A percentile compares a stretch with the other conserved stretches of the same genome.
Conservation (phyloP, 805 yeast genomes). For the Kodamaea sagamina region DNA sequence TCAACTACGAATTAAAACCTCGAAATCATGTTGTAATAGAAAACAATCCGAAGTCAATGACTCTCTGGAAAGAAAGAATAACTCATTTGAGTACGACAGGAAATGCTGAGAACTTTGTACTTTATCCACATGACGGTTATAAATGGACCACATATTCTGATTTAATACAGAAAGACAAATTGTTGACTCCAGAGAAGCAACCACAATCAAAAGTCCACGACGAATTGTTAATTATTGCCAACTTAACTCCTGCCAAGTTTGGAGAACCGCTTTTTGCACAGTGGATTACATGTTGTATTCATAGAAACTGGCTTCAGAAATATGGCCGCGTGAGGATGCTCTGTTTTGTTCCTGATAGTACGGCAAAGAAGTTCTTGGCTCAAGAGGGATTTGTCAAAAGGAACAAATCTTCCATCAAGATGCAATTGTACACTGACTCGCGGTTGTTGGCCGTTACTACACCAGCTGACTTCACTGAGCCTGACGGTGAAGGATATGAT, state of each 20-base stretch:
- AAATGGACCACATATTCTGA: slow-evolving; percentile 63
- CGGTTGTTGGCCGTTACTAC: slow-evolving; percentile 53
- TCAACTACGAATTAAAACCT: slow-evolving; percentile 65
- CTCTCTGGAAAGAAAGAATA: slow-evolving; percentile 32
- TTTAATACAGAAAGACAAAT: slow-evolving; percentile 48
- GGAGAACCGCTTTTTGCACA: slow-evolving; percentile 75
- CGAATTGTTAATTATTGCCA: slow-evolving; percentile 58
- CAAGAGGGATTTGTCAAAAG: slow-evolving; percentile 53
- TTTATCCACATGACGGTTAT: slow-evolving; percentile 54
- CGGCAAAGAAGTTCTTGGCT: slow-evolving; percentile 61
- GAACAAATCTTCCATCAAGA: slow-evolving; percentile 61
- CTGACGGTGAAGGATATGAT: slow-evolving; percentile 36
- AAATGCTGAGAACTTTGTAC: slow-evolving; percentile 34
- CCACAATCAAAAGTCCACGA: slow-evolving; percentile 48
- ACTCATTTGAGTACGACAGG: slow-evolving; percentile 22
- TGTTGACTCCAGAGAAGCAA: slow-evolving; percentile 32
- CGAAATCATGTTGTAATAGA: slow-evolving; percentile 65
- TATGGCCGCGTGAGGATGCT: slow-evolving; percentile 75
- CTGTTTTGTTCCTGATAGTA: slow-evolving; percentile 60
- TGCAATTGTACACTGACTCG: slow-evolving; percentile 64
- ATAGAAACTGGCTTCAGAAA: slow-evolving; percentile 71
- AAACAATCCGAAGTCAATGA: slow-evolving; percentile 32
- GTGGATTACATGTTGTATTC: slow-evolving; percentile 67
- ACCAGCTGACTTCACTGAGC: slow-evolving; percentile 19
- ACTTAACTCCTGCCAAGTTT: slow-evolving; percentile 49